A percentile compares a stretch with the other conserved stretches of the same genome.
phyloP scores from a whole-genome alignment of 1,139 yeast species.

The Nakaseomyces glabratus region DNA sequence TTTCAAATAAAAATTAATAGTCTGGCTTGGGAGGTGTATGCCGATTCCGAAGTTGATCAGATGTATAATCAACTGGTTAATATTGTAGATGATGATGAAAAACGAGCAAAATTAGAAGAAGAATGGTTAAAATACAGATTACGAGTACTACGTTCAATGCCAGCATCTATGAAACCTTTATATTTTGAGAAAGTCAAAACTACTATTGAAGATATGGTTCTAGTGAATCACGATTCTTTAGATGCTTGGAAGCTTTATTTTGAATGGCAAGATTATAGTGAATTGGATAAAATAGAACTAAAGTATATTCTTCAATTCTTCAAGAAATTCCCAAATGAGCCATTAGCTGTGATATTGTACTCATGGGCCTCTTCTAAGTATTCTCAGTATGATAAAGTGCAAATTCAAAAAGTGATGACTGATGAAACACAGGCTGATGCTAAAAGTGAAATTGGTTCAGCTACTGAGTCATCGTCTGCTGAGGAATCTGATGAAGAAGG shows the following conservation, averaged over 20 bases:
- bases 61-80: constrained; percentile 53
- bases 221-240: constrained; percentile 50
- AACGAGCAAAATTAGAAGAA: constrained; percentile 53
- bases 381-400: constrained; percentile 36
- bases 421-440: constrained; percentile 17
- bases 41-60: constrained; percentile 42
- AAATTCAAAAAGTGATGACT: constrained; percentile 16
- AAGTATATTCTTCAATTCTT: constrained; percentile 43
- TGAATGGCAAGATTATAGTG: constrained; percentile 61
- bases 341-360: constrained; percentile 54
- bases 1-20: constrained; percentile 37
- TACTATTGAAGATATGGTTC: constrained; percentile 64
- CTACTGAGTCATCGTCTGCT: constrained; percentile 16
- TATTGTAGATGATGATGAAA: constrained; percentile 51
- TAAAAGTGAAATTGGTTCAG: constrained; percentile 9
- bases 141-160: constrained; percentile 42
- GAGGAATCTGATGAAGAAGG: constrained; percentile 18
- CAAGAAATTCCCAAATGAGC: constrained; percentile 49
- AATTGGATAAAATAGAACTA: constrained; percentile 43
- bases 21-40: constrained; percentile 43
- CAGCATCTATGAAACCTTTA: constrained; percentile 36
- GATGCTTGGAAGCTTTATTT: constrained; percentile 69
- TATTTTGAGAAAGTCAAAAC: constrained; percentile 41
- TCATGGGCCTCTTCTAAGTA: constrained; percentile 57
- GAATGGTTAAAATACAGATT: constrained; percentile 49